Percentiles rank a stretch among this genome's conserved stretches.
phyloP scores from a whole-genome alignment of 2,329 filamentous ascomycete species.

The Dactylonectria estremocensis region DNA sequence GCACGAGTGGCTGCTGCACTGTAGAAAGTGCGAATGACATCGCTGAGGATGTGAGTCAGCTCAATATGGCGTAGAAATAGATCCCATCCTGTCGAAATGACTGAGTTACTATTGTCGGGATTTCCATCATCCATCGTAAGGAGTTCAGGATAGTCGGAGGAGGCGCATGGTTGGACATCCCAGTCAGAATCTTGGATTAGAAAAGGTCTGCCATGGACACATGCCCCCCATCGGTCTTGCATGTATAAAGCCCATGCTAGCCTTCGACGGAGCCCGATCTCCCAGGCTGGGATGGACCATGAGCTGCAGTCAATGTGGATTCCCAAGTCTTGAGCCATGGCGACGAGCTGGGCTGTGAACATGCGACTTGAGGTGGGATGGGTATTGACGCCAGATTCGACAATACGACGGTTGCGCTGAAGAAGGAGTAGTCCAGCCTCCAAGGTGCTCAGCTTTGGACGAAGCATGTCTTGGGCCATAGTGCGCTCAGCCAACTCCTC shows the following conservation, averaged over 20 bases:
- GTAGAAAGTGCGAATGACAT: constrained; percentile 66
- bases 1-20: constrained; percentile 52
- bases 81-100: constrained; percentile 61
- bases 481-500: constrained; percentile 60
- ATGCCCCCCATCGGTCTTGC: constrained; percentile 75
- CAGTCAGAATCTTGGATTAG: constrained; percentile 69
- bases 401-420: constrained; percentile 62
- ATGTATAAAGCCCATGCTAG: constrained; percentile 77
- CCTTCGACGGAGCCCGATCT: constrained; percentile 72
- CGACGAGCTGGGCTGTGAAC: constrained; percentile 68
- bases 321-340: constrained; percentile 71
- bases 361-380: constrained; percentile 57
- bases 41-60: constrained; percentile 65
- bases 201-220: constrained; percentile 71
- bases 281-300: constrained; percentile 76
- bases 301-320: constrained; percentile 73
- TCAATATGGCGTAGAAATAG: constrained; percentile 67
- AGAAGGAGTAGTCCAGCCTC: constrained; percentile 69
- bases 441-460: constrained; percentile 69
- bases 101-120: constrained; percentile 57
- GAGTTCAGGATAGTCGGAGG: constrained; percentile 58
- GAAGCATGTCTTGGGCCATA: constrained; percentile 63
- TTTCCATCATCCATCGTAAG: constrained; percentile 54
- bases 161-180: constrained; percentile 61
- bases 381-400: constrained; percentile 41